Conservation (phyloP, 768 basidiomycete genomes). For the Boletus eberwhitei region DNA sequence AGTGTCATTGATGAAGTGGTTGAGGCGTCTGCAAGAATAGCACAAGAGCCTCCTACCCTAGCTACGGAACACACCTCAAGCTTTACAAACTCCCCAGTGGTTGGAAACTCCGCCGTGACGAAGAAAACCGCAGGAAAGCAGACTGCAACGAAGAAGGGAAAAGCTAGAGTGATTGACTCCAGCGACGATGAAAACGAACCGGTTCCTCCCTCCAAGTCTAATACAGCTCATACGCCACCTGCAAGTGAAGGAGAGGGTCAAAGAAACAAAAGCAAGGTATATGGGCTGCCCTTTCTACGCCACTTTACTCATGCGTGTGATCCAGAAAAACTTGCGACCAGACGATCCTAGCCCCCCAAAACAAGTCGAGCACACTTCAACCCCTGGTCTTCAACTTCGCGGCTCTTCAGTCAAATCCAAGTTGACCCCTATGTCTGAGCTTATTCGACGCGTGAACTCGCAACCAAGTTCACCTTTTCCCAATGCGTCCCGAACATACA, state of each 20-base stretch:
- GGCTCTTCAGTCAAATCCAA: constrained; percentile 50
- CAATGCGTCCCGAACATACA: constrained; percentile 41
- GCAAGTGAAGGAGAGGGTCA: constrained; percentile 2
- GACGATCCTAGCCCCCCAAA: constrained; percentile 1
- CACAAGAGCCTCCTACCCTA: neutral
- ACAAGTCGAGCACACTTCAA: constrained; percentile 7
- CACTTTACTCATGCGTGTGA: neutral
- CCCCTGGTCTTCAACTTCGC: constrained; percentile 13
- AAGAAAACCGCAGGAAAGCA: constrained; percentile 20
- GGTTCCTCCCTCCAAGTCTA: neutral
- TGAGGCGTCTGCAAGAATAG: constrained; percentile 1
- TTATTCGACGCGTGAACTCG: constrained; percentile 69
- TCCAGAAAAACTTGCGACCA: constrained; percentile 14
- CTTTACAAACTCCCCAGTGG: neutral
- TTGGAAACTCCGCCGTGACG: constrained; percentile 5
- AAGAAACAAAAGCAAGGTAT: constrained; percentile 16
- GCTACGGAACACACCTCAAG: constrained; percentile 2
- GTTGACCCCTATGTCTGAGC: constrained; percentile 67
- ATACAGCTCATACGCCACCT: neutral
- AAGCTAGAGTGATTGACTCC: constrained; percentile 25
- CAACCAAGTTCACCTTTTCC: constrained; percentile 55
- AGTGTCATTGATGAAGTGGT: constrained; percentile 8
- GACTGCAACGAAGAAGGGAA: constrained; percentile 24
- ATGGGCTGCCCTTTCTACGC: neutral
- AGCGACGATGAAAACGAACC: constrained; percentile 27